Base-by-base conservation (phyloP, 768 basidiomycete genomes). In the Rhizopogon sp. region DNA sequence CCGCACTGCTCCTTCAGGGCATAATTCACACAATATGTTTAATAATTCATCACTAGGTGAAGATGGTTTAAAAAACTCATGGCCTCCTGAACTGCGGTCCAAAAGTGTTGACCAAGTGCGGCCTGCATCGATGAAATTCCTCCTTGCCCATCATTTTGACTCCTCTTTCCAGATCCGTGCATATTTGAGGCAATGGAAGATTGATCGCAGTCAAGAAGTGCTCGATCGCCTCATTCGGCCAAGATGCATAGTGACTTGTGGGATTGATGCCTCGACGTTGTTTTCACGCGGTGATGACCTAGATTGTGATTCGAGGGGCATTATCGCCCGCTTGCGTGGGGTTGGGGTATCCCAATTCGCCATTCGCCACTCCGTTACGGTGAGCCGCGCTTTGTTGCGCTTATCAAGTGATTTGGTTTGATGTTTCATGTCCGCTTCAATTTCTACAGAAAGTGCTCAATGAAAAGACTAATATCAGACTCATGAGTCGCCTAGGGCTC, bases 51-150 rank as follows among this genome's bases (percentile, higher is more conserved):
- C 46, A 20, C 17, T 55, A 74, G 73, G 75, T 16, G 60, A 66
- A 55, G 63, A 73, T 50, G 77, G 76, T 53, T 64, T 79, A 29
- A 67, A 69, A 50, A 58, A 75, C 53, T 63, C 72, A 56, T 82
- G 78, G 78, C 72, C 80, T 9, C 64, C 71, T 51, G 70, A 74
- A 37, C 54, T 80, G 43, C 75, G 76, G 50, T 70, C 70, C 25
- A 76, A 73, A 65, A 63, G 77, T 52, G 71, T 61, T 57, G 75
- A 79, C 57, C 78, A 84, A 69, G 83, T 84, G 58, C 43, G 68
- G 54, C 53, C 55, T 10, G 5, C 35, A 39, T 17, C 8, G 25
- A 25, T n/a, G 43, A 37, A 16, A 39, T 55, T 39, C 3, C 1
- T 50, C 13, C 22, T 16, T 20, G 16, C n/a, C 16, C 31, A 49